These are phyloP conservation scores for Gracilaria caudata DNA, from an alignment of 23 red algal genomes.

Conservation along the genomic window DNA sequence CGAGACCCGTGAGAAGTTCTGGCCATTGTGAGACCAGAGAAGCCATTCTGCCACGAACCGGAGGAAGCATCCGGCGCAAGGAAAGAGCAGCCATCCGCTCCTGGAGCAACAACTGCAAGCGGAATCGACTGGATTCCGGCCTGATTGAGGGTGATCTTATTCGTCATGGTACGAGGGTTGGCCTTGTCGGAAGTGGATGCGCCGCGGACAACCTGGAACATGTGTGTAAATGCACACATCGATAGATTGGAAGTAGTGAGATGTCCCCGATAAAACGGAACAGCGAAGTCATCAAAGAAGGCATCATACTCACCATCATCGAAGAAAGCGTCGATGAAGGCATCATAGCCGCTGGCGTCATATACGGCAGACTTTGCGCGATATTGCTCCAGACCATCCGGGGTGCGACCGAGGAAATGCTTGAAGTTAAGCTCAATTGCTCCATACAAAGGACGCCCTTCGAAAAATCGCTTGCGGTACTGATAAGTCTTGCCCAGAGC, in stretches of 20 bases:
- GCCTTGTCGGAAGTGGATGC: conserved; percentile 82
- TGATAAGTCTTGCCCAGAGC: conserved; percentile 86
- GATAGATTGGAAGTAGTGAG: conserved; percentile 79
- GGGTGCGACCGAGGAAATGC: conserved; percentile 88
- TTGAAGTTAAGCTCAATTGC: conserved; percentile 94
- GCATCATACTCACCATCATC: conserved; percentile 88
- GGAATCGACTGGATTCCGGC: conserved; percentile 74
- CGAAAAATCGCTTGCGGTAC: conserved; percentile 86
- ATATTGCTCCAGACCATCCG: conserved; percentile 86
- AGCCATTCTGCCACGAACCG: conserved; percentile 75
- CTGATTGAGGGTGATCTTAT: conserved; percentile 83
- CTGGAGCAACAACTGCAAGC: conserved; percentile 75
- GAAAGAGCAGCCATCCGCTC: conserved; percentile 64
- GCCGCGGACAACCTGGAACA: conserved; percentile 86
- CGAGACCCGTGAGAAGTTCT: conserved; percentile 69
- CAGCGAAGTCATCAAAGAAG: conserved; percentile 75
- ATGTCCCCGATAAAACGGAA: conserved; percentile 86
- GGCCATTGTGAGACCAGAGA: conserved; percentile 70
- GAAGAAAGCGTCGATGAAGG: conserved; percentile 90
- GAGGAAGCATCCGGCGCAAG: conserved; percentile 38
- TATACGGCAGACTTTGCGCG: conserved; percentile 80
- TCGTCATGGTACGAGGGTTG: conserved; percentile 74
- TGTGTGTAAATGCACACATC: conserved; percentile 90
- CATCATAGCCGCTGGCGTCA: conserved; percentile 84
- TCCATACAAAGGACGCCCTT: conserved; percentile 85